Base-by-base conservation (phyloP, 352 stramenopile species). In the Phytophthora syringae region DNA sequence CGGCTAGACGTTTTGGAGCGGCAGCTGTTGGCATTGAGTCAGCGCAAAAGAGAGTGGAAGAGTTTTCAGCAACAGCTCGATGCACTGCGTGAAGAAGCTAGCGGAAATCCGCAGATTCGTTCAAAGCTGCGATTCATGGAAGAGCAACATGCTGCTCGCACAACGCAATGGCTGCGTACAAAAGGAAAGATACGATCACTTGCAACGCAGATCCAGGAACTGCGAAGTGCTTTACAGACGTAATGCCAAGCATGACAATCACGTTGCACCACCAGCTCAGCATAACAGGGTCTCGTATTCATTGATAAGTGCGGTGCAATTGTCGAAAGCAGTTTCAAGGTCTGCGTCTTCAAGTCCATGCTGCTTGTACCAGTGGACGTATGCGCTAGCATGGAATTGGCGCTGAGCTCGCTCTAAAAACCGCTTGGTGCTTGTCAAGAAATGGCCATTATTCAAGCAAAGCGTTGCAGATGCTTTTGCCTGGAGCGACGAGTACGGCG, bases 321-420 rank as follows among this genome's bases (percentile, higher is more conserved):
- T 53, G 7, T 83, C 69, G 22, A 89, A 89, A 0, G 80, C 76
- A 22, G 24, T 27, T 11, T 83, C 54, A 47, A 89, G 88, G 2
- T 82, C 67, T 15, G 39, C 64, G 37, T 88, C 70, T 54, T 89
- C 78, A 20, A 89, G 67, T 15, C 80, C 80, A 43, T 84, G 67
- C 43, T 89, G 78, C 51, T 77, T 78, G 44, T 86, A 89, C 80
- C 80, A 89, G 64, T 89, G 80, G 0, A 76, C 58, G 61, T 89
- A 89, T 5, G 80, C 80, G 2, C 66, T 64, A 0, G 69, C 76
- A 2, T 71, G 27, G 25, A 83, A 86, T 59, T 89, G 80, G 7
- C 57, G 60, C 34, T 70, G 76, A n/a, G 71, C 78, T 32, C 78
- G 76, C 36, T 86, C 51, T 22, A 87, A 61, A 37, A 79, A 81